A percentile compares a stretch with the other conserved stretches of the same genome.
Evolutionary conservation across 495 filamentous ascomycete genomes (phyloP).

Genomic region (Aspergillus sclerotiicarbonarius): DNA sequence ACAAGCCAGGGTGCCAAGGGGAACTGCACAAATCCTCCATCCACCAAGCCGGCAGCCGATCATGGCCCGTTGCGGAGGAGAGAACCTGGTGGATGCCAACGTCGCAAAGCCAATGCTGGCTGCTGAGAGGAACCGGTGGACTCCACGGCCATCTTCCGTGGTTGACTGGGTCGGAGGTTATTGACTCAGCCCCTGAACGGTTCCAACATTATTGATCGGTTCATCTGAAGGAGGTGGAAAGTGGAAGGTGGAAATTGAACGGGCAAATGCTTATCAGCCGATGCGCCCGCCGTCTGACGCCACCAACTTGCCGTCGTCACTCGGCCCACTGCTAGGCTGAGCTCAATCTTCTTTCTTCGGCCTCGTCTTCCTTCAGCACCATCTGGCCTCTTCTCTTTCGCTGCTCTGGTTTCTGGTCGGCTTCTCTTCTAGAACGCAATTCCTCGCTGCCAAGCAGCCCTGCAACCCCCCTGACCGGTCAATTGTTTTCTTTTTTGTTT

Average conservation of each 20-base stretch:
- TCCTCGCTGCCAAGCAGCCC: not conserved
- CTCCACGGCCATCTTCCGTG: no score
- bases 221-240: no score
- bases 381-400: not conserved
- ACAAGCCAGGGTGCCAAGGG: not conserved
- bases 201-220: no score
- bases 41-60: slow-evolving; percentile 1
- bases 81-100: slow-evolving; percentile 3
- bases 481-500: not conserved
- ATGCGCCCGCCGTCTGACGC: slow-evolving; percentile 6
- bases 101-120: not conserved
- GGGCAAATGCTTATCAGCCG: not conserved
- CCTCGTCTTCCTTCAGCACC: not conserved
- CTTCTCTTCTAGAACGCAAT: not conserved
- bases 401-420: not conserved
- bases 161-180: no score
- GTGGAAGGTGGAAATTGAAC: no score
- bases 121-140: no score
- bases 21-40: not conserved
- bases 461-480: not conserved
- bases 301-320: slow-evolving; percentile 12
- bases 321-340: slow-evolving; percentile 1
- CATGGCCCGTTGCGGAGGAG: slow-evolving; percentile 14
- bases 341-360: not conserved
- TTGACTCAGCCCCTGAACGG: no score